Evolutionary conservation across 2,329 filamentous ascomycete genomes (phyloP).

Genomic region (Colletotrichum sp.): DNA sequence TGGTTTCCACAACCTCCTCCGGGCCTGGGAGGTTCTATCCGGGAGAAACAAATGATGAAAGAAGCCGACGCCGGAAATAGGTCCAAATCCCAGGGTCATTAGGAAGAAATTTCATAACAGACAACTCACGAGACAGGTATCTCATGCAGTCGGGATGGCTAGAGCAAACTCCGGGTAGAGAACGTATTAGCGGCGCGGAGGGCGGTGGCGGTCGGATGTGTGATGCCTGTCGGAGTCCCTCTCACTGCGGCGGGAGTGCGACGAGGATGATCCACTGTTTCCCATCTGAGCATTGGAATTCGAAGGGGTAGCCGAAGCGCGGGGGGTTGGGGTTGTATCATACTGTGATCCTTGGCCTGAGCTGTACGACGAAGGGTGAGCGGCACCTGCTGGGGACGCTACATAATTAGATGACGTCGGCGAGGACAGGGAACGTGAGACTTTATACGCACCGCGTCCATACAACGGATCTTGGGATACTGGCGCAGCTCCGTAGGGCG

Average conservation of each 20-base stretch:
- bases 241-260: slow-evolving; percentile 41
- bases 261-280: slow-evolving; percentile 37
- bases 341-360: slow-evolving; percentile 55
- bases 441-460: slow-evolving; percentile 64
- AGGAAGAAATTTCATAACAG: slow-evolving; percentile 21
- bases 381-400: slow-evolving; percentile 58
- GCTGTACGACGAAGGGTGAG: slow-evolving; percentile 24
- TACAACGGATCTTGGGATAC: slow-evolving; percentile 58
- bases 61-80: slow-evolving; percentile 22
- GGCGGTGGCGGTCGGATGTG: slow-evolving; percentile 42
- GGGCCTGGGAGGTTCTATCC: slow-evolving; percentile 18
- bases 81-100: slow-evolving; percentile 21
- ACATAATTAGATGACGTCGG: slow-evolving; percentile 48
- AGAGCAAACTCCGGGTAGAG: slow-evolving; percentile 1
- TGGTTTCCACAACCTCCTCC: slow-evolving; percentile 5
- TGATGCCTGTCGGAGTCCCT: slow-evolving; percentile 46
- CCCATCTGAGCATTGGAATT: slow-evolving; percentile 44
- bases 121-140: slow-evolving; percentile 18
- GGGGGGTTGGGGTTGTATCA: slow-evolving; percentile 49
- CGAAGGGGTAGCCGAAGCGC: slow-evolving; percentile 40
- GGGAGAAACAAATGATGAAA: slow-evolving; percentile 19
- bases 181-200: slow-evolving; percentile 38
- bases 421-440: slow-evolving; percentile 10
- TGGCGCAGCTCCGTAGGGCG: slow-evolving; percentile 30
- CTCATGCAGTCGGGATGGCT: slow-evolving; percentile 16